Percentiles rank a stretch among this genome's conserved stretches.
Conservation (phyloP, 768 basidiomycete species). For the Lactarius hengduanensis region DNA sequence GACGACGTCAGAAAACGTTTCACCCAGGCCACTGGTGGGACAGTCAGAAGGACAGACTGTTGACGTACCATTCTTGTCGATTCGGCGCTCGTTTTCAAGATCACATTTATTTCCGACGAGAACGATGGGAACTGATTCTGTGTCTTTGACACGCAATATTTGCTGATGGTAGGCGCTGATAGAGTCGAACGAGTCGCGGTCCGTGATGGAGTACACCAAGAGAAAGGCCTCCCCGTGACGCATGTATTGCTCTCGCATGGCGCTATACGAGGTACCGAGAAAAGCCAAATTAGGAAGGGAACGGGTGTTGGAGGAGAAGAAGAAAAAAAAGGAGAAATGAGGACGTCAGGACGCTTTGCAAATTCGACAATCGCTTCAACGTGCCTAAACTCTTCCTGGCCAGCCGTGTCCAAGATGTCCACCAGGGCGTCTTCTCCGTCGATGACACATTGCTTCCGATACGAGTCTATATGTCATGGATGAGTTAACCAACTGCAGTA, state of each 20-base stretch:
- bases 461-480: slow-evolving; percentile 63
- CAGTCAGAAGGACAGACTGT: not conserved
- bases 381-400: slow-evolving; percentile 97
- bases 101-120: slow-evolving; percentile 99
- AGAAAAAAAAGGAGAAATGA: not conserved
- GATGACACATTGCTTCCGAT: slow-evolving; percentile 94
- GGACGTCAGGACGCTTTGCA: not conserved
- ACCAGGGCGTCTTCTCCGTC: slow-evolving; percentile 96
- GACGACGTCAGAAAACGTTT: not conserved
- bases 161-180: slow-evolving; percentile 95
- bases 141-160: slow-evolving; percentile 94
- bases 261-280: slow-evolving; percentile 45
- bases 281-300: not conserved
- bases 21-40: not conserved
- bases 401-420: slow-evolving; percentile 95
- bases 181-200: slow-evolving; percentile 96
- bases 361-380: slow-evolving; percentile 34
- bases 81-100: slow-evolving; percentile 91
- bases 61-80: slow-evolving; percentile 80
- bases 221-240: slow-evolving; percentile 97
- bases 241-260: slow-evolving; percentile 99
- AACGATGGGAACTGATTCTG: slow-evolving; percentile 90
- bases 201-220: slow-evolving; percentile 96
- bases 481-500: not conserved
- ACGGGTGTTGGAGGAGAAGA: no score